Evolutionary conservation across 2,329 filamentous ascomycete genomes (phyloP).

Genomic region (Zymoseptoria tritici): DNA sequence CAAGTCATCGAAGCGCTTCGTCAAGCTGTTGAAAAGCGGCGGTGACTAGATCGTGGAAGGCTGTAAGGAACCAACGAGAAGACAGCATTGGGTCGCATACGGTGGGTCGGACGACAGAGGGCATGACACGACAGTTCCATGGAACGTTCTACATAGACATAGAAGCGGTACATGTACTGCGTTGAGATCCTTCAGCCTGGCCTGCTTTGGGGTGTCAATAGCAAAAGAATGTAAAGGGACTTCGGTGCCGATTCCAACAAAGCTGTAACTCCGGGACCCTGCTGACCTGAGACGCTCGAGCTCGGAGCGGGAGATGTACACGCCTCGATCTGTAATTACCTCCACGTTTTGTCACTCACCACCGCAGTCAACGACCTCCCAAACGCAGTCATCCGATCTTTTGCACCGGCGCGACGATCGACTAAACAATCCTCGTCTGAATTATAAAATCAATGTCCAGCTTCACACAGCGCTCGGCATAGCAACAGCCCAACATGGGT

Average conservation of each 20-base stretch:
- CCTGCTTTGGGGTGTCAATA: not conserved
- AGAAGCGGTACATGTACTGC: not conserved
- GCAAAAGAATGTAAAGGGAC: not conserved
- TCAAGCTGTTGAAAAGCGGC: slow-evolving; percentile 64
- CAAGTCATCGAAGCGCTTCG: slow-evolving; percentile 80
- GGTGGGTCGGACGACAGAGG: not conserved
- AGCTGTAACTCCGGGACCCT: not conserved
- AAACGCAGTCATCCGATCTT: not conserved
- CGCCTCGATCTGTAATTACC: not conserved
- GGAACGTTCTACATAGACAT: not conserved
- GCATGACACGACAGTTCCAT: not conserved
- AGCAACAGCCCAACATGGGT: slow-evolving; percentile 13
- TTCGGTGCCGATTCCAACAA: not conserved
- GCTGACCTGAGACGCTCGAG: no score
- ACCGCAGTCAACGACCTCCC: not conserved
- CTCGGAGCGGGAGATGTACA: not conserved
- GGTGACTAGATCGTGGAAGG: slow-evolving; percentile 23
- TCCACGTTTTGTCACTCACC: not conserved
- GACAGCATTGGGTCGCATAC: slow-evolving; percentile 14
- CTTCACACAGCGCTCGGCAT: not conserved
- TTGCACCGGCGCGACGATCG: not conserved
- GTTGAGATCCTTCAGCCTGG: not conserved
- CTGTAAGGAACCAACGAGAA: slow-evolving; percentile 7
- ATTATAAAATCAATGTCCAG: not conserved
- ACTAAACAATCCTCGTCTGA: not conserved